phyloP scores from a whole-genome alignment of 1,284 basidiomycete genomes.

The Bjerkandera adusta region DNA sequence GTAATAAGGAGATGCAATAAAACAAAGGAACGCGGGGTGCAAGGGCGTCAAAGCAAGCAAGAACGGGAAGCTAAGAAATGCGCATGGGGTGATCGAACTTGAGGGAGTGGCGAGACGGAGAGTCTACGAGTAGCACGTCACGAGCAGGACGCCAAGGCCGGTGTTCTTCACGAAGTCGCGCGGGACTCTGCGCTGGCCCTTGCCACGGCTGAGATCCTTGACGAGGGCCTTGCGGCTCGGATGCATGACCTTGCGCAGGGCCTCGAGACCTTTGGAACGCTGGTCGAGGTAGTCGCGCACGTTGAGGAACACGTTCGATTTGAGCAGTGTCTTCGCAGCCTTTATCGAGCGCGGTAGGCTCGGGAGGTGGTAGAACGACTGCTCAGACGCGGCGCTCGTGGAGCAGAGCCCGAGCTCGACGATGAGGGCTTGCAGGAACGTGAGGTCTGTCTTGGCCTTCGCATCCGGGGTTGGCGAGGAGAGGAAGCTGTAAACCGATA shows the following conservation, averaged over 20 bases:
- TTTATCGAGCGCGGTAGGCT: slow-evolving; percentile 55
- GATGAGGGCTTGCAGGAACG: slow-evolving; percentile 40
- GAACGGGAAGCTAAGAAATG: not conserved
- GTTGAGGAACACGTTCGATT: slow-evolving; percentile 64
- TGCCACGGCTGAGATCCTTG: slow-evolving; percentile 50
- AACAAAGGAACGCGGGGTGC: not conserved
- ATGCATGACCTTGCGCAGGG: slow-evolving; percentile 60
- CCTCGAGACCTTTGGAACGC: slow-evolving; percentile 58
- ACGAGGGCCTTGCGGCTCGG: slow-evolving; percentile 58
- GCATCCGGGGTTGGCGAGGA: slow-evolving; percentile 40
- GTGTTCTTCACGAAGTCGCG: slow-evolving; percentile 59
- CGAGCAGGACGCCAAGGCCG: slow-evolving; percentile 62
- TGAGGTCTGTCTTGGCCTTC: slow-evolving; percentile 40
- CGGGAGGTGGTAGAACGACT: slow-evolving; percentile 26
- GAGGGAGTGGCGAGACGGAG: not conserved
- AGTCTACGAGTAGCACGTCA: slow-evolving; percentile 31
- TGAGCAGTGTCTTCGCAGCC: slow-evolving; percentile 61
- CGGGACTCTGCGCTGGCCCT: slow-evolving; percentile 37
- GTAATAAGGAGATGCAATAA: too few species aligned
- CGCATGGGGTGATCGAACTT: not conserved
- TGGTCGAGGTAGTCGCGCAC: slow-evolving; percentile 70
- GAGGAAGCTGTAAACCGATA: slow-evolving; percentile 42
- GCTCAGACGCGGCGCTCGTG: slow-evolving; percentile 30
- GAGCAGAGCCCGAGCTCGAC: slow-evolving; percentile 40
- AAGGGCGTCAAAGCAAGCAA: not conserved